phyloP scores from a whole-genome alignment of 768 basidiomycete genomes.

The Suillus fuscotomentosus region DNA sequence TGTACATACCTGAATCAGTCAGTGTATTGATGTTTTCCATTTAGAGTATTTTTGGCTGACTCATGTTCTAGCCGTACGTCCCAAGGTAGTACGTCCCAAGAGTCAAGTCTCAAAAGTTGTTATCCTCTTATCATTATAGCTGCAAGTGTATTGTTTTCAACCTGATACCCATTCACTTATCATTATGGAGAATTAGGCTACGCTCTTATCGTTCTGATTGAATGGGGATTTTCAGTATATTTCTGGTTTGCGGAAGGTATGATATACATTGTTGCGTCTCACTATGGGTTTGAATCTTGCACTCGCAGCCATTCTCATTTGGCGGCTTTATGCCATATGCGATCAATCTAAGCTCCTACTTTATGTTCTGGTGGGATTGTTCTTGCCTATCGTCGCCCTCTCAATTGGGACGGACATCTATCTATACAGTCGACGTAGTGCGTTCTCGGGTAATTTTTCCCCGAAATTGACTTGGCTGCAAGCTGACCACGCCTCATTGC shows the following conservation, averaged over 20 bases:
- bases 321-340: not conserved
- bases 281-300: not conserved
- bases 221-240: not conserved
- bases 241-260: conserved; percentile 1
- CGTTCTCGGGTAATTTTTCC: not conserved
- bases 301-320: not conserved
- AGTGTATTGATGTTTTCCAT: not conserved
- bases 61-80: not conserved
- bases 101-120: not conserved
- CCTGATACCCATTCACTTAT: not conserved
- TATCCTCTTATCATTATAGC: not conserved
- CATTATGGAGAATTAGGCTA: not conserved
- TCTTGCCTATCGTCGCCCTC: not conserved
- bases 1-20: not conserved
- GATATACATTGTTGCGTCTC: not conserved
- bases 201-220: not conserved
- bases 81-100: too few relatives aligned
- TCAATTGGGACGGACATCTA: not conserved
- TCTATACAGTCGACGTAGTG: not conserved
- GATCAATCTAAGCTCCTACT: not conserved
- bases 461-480: not conserved
- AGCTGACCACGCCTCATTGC: not conserved
- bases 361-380: not conserved
- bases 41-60: not conserved
- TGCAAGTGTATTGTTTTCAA: not conserved